Base-by-base conservation (phyloP, 306 rosid genomes). In the Oxytropis ochrocephala region DNA sequence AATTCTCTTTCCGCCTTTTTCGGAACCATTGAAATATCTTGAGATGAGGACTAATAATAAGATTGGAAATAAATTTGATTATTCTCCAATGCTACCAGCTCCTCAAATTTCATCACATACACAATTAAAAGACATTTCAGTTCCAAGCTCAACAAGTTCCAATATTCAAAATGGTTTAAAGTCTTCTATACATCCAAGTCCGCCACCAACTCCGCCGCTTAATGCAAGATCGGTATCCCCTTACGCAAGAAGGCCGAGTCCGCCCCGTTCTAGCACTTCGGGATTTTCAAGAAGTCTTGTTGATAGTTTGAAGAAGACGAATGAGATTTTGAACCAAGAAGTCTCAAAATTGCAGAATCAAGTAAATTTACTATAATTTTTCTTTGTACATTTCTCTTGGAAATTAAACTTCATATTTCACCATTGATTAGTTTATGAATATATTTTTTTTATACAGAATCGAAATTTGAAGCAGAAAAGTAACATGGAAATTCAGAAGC, bases 281-380 rank as follows among this genome's bases (percentile, higher is more conserved):
- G 84, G 85, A 79, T 89, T 89, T 69, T 95, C 97, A 29, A 87
- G 51, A 83, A 89, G 95, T 62, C 82, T 95, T 61, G 83, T 95
- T 46, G 99, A 95, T 19, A 84, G 86, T 76, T 84, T 91, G 56
- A 88, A 65, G 84, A 89, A 80, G 71, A 78, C 92, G 39, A 95
- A 86, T 72, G 97, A 81, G 53, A 63, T 84, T 53, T 17, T 91
- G 72, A 84, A 71, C 46, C 89, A 89, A 59, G 95, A 95, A 75
- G 69, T 87, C 35, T 77, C 87, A 8, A 87, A 82, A 84, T 48
- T 87, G 74, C 84, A 91, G 51, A 84, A 53, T 54, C 89, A 95
- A 64, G 98, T 88, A 81, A 70, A 47, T 72, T 71, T 62, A 14
- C 50, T 46, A 32, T 29, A 36, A 50, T 70, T 44, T 66, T 32